Evolutionary conservation across 2,329 filamentous ascomycete species (phyloP), one percentile per base, ranked within the genome.

Genomic region (Colletotrichum eleusines): DNA sequence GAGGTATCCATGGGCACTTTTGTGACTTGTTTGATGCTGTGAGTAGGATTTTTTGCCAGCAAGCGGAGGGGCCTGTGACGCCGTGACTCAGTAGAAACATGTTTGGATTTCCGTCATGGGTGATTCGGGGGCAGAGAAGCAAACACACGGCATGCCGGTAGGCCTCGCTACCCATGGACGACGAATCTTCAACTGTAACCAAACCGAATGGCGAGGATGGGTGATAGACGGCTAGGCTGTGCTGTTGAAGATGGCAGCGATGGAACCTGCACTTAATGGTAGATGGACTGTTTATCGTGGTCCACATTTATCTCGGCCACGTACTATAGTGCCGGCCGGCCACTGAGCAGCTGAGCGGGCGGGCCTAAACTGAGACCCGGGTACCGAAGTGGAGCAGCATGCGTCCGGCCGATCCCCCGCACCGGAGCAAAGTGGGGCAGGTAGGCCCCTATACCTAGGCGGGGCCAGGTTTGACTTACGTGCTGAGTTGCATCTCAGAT

Each of bases 401-500:
- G n/a, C 48, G 60, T 44, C 60, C 60, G 60, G 60, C 60, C 35
- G 60, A 63, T 63, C 60, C 54, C 60, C 60, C 60, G 48, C 60
- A 44, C 3, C 60, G 60, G 60, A 54, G 48, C 38, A 63, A 63
- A 54, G 48, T 44, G 60, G 60, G 44, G 35, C 33, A 5, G 18
- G 48, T 3, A 31, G 48, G 20, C 9, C 35, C 35, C 35, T 14
- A 38, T 42, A 42, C 14, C 4, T 33, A 50, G 67, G 67, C 63
- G 63, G 67, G 67, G 63, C 50, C 38, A 38, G 20, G 16, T 51
- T 38, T n/a, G n/a, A n/a, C n/a, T n/a, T 23, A 23, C 35, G 44
- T 40, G 57, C 54, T 20, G 48, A 35, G 51, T 68, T 40, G 58
- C 64, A 71, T 71, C 69, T 23, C 51, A 68, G 58, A 61, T 68